Conservation (phyloP, 164 flowering plant species). For the Sextonia rubra region DNA sequence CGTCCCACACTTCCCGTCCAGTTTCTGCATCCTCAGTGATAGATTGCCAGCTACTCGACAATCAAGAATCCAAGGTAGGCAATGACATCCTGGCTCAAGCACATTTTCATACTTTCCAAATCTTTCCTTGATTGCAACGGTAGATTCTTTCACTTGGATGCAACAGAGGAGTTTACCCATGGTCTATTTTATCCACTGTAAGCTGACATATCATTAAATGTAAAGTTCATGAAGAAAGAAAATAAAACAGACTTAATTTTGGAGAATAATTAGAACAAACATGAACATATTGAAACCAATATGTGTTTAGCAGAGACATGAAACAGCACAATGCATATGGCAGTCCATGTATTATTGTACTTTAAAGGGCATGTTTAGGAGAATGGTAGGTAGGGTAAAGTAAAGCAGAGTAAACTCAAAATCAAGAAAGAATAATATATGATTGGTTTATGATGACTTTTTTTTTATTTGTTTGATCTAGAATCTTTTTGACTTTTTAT, state of each 20-base stretch:
- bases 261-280: not conserved
- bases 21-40: slow-evolving; percentile 29
- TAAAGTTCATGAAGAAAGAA: not conserved
- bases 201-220: not conserved
- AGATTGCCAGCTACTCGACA: slow-evolving; percentile 22
- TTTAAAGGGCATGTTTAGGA: no score
- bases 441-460: no score
- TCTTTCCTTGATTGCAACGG: slow-evolving; percentile 24
- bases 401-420: no score
- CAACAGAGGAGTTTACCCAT: slow-evolving; percentile 18
- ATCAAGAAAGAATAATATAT: no score
- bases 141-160: slow-evolving; percentile 31
- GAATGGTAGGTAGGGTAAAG: no score
- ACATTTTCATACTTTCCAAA: slow-evolving; percentile 30
- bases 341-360: not conserved
- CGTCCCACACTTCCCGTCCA: slow-evolving; percentile 30
- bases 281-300: not conserved
- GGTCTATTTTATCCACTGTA: not conserved
- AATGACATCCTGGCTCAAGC: slow-evolving; percentile 36
- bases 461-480: no score
- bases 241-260: not conserved
- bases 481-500: no score
- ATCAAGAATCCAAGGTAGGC: slow-evolving; percentile 30
- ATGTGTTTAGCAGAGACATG: not conserved
- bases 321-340: not conserved